Evolutionary conservation across 345 rosid genomes (phyloP).

Genomic region (Excoecaria agallocha): DNA sequence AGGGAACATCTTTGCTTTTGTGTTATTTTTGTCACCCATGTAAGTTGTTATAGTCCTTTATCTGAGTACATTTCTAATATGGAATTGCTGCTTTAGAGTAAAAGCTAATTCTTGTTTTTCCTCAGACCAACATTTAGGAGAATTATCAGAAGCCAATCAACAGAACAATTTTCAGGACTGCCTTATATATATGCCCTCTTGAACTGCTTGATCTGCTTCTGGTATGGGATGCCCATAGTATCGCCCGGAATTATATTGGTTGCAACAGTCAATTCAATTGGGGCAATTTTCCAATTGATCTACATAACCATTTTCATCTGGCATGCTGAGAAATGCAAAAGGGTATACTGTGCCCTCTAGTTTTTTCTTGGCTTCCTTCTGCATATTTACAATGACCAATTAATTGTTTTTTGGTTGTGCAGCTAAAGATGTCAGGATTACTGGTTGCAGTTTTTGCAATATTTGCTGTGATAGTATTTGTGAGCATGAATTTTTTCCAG

Average conservation of each 20-base stretch:
- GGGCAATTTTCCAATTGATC: slow-evolving; percentile 46
- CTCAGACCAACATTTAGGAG: slow-evolving; percentile 54
- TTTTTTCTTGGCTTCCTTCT: neutral
- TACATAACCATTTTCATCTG: slow-evolving; percentile 43
- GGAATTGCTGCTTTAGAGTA: neutral
- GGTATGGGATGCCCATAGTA: slow-evolving; percentile 55
- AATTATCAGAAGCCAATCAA: slow-evolving; percentile 44
- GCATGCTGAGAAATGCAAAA: slow-evolving; percentile 34
- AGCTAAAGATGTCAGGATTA: slow-evolving; percentile 49
- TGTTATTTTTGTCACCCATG: slow-evolving; percentile 51
- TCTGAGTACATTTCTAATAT: neutral
- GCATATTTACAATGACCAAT: neutral
- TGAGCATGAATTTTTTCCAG: slow-evolving; percentile 33
- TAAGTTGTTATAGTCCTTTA: slow-evolving; percentile 27
- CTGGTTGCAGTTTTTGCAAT: slow-evolving; percentile 28
- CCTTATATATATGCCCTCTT: slow-evolving; percentile 49
- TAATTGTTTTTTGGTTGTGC: slow-evolving; percentile 11
- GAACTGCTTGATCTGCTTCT: slow-evolving; percentile 54
- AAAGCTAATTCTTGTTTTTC: neutral
- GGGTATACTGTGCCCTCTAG: slow-evolving; percentile 25
- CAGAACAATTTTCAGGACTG: slow-evolving; percentile 53
- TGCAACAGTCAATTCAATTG: slow-evolving; percentile 46
- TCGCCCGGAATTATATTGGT: slow-evolving; percentile 42
- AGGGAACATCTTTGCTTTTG: slow-evolving; percentile 53
- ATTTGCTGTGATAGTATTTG: slow-evolving; percentile 29